These are phyloP conservation scores for Citrullus colocynthis DNA, from an alignment of 306 rosid genomes.

Conservation along the genomic window DNA sequence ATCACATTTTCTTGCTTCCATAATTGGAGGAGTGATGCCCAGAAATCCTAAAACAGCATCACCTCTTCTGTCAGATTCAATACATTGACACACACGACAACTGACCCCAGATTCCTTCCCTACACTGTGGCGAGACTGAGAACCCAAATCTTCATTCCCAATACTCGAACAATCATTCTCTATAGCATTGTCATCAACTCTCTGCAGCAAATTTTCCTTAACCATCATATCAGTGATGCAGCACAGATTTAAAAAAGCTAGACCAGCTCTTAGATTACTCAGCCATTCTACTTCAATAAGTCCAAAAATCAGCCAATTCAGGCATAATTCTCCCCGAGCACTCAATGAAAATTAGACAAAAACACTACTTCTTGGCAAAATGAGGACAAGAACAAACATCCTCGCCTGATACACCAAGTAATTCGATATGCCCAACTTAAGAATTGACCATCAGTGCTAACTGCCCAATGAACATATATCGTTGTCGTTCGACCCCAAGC, in stretches of 20 bases:
- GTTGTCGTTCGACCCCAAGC: not conserved
- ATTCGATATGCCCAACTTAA: not conserved
- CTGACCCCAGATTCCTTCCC: constrained; percentile 43
- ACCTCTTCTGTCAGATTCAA: constrained; percentile 79
- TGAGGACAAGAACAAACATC: not conserved
- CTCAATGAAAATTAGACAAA: not conserved
- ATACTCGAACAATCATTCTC: constrained; percentile 24
- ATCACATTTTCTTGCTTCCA: constrained; percentile 21
- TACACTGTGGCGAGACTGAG: constrained; percentile 37
- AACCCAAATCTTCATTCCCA: constrained; percentile 32
- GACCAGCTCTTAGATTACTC: constrained; percentile 11
- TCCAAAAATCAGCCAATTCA: constrained; percentile 5
- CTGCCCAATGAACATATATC: not conserved
- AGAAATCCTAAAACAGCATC: constrained; percentile 62
- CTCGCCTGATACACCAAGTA: not conserved
- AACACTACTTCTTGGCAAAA: not conserved
- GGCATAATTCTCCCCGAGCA: not conserved
- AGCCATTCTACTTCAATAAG: constrained; percentile 13
- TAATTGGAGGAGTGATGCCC: constrained; percentile 38
- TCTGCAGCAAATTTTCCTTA: constrained; percentile 23
- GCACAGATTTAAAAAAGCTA: constrained; percentile 14
- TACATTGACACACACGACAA: constrained; percentile 96
- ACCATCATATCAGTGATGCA: constrained; percentile 22
- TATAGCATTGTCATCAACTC: constrained; percentile 21
- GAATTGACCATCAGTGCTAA: not conserved